These are phyloP conservation scores for Podosphaera fusca DNA, from an alignment of 2,329 filamentous ascomycete genomes.

Conservation along the genomic window DNA sequence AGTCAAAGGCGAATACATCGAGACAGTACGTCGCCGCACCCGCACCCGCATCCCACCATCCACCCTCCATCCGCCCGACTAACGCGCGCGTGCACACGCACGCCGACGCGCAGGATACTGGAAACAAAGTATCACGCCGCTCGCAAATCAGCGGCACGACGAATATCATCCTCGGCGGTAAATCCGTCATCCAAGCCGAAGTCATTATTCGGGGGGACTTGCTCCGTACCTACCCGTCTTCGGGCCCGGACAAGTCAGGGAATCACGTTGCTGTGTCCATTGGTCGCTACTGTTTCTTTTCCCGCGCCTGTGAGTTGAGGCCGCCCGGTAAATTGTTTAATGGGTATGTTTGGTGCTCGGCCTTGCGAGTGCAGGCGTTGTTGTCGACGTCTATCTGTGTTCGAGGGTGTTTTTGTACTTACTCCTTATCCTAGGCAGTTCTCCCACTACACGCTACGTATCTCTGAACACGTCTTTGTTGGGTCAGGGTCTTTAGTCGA, in stretches of 20 bases:
- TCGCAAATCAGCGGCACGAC: slow-evolving; percentile 83
- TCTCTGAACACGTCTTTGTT: slow-evolving; percentile 87
- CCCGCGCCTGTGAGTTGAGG: slow-evolving; percentile 51
- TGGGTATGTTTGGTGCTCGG: slow-evolving; percentile 23
- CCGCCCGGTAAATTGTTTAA: slow-evolving; percentile 68
- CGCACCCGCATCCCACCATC: background rate
- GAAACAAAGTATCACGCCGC: slow-evolving; percentile 92
- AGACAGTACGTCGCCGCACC: slow-evolving; percentile 43
- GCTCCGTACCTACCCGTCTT: slow-evolving; percentile 29
- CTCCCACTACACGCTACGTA: slow-evolving; percentile 71
- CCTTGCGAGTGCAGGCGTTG: background rate
- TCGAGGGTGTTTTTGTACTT: background rate
- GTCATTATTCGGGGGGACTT: slow-evolving; percentile 87
- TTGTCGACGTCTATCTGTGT: background rate
- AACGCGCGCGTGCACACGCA: background rate
- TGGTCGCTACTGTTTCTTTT: slow-evolving; percentile 77
- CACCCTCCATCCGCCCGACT: background rate
- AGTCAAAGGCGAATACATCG: slow-evolving; percentile 81
- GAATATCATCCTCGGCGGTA: slow-evolving; percentile 92
- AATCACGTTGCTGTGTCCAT: slow-evolving; percentile 48
- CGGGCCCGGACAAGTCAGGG: slow-evolving; percentile 13
- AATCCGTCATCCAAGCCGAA: slow-evolving; percentile 86
- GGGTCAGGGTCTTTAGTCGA: slow-evolving; percentile 55
- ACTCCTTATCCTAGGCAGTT: slow-evolving; percentile 20
- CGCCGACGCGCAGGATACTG: slow-evolving; percentile 46